Evolutionary conservation across 495 filamentous ascomycete genomes (phyloP).

Genomic region (Massariosphaeria phaeospora): DNA sequence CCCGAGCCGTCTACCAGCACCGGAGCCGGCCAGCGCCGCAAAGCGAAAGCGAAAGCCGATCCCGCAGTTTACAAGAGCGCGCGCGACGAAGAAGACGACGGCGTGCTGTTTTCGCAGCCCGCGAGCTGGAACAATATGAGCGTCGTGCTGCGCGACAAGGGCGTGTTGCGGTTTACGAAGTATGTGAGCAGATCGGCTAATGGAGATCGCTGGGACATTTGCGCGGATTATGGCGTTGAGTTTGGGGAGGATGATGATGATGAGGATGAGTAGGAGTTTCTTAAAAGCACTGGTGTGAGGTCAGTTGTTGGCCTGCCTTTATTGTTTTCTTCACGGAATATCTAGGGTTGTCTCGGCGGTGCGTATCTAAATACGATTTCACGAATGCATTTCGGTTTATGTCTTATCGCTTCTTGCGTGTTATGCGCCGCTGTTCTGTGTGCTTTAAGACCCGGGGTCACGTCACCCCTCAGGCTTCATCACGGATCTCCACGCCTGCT

Average conservation of each 20-base stretch:
- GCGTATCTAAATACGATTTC: too few relatives aligned
- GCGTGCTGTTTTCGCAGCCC: constrained; percentile 82
- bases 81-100: constrained; percentile 69
- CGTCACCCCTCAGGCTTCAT: constrained; percentile 65
- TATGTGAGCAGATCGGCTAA: constrained; percentile 77
- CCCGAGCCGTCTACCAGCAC: constrained; percentile 28
- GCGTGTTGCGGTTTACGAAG: constrained; percentile 88
- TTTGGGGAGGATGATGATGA: constrained; percentile 35
- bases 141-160: constrained; percentile 82
- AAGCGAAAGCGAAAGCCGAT: constrained; percentile 36
- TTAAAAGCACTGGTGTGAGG: too few relatives aligned
- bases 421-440: too few relatives aligned
- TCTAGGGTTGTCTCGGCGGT: too few relatives aligned
- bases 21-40: constrained; percentile 37
- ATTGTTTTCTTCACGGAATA: too few relatives aligned
- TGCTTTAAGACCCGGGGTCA: too few relatives aligned
- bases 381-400: too few relatives aligned
- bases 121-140: constrained; percentile 85
- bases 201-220: constrained; percentile 91
- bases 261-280: constrained; percentile 22
- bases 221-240: constrained; percentile 58
- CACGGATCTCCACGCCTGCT: constrained; percentile 52
- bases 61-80: constrained; percentile 79
- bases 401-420: too few relatives aligned
- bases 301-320: too few relatives aligned